Percentiles rank a stretch among this genome's conserved stretches.
Conservation (phyloP, 805 yeast genomes). For the Kuraishia cidri region DNA sequence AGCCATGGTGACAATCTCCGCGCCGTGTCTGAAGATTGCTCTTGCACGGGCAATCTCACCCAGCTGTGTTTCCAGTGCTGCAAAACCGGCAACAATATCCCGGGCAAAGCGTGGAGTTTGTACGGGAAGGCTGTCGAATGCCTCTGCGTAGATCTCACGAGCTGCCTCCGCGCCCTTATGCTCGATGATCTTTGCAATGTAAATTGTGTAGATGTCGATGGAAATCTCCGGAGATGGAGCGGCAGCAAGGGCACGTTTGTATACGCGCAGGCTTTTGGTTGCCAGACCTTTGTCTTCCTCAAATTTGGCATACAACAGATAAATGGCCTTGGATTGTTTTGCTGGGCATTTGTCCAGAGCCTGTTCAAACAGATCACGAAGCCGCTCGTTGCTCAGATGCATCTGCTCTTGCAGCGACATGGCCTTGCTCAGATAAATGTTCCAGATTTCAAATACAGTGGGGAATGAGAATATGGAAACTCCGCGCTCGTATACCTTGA, state of each 20-base stretch:
- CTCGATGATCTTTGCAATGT: constrained; percentile 28
- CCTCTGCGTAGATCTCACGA: constrained; percentile 41
- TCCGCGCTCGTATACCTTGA: constrained; percentile 61
- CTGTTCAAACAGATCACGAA: constrained; percentile 70
- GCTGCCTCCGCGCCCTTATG: constrained; percentile 31
- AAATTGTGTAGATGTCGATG: constrained; percentile 31
- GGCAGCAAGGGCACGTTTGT: constrained; percentile 28
- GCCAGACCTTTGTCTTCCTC: constrained; percentile 50
- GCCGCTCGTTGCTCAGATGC: constrained; percentile 34
- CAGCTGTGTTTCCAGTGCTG: constrained; percentile 41
- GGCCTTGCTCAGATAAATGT: constrained; percentile 48
- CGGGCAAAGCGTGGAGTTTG: constrained; percentile 17
- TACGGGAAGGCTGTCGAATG: constrained; percentile 26
- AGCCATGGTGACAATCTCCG: constrained; percentile 27
- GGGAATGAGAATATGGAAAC: constrained; percentile 53
- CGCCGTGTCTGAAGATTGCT: constrained; percentile 47
- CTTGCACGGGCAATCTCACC: constrained; percentile 56
- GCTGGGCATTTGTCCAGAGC: constrained; percentile 45
- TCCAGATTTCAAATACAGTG: constrained; percentile 63
- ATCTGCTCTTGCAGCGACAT: constrained; percentile 20
- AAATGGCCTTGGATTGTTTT: constrained; percentile 37
- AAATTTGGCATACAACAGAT: constrained; percentile 46
- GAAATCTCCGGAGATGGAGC: constrained; percentile 18
- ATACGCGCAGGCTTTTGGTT: constrained; percentile 38
- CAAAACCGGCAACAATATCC: constrained; percentile 43